These are phyloP conservation scores for Cutaneotrichosporon sp. DNA, from an alignment of 1,284 basidiomycete species.

Conservation along the genomic window DNA sequence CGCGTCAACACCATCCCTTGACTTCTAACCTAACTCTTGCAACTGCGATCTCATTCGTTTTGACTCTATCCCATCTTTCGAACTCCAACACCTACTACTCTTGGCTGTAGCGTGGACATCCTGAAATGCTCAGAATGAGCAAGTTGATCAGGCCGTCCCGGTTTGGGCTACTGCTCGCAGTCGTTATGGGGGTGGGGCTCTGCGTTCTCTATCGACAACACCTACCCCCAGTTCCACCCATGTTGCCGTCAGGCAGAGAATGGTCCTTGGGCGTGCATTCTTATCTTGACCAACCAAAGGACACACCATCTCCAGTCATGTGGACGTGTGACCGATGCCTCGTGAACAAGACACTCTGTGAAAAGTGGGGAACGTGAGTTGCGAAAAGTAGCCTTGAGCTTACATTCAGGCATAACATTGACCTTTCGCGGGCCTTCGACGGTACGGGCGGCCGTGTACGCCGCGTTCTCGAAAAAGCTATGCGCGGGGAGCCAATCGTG, in stretches of 20 bases:
- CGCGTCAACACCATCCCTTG: too few relatives aligned
- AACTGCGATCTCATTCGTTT: too few relatives aligned
- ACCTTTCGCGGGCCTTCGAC: slow-evolving; percentile 3
- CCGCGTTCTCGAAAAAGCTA: slow-evolving; percentile 73
- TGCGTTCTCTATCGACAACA: not conserved
- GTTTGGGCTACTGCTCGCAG: not conserved
- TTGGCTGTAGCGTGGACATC: too few relatives aligned
- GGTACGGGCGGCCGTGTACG: slow-evolving; percentile 79
- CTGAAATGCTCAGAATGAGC: not conserved
- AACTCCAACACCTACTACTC: too few relatives aligned
- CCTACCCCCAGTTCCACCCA: not conserved
- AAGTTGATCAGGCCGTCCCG: not conserved
- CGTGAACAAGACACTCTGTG: not conserved
- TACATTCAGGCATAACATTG: slow-evolving; percentile 1
- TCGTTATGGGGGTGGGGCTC: not conserved
- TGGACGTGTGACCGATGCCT: slow-evolving; percentile 2
- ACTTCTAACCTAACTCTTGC: too few relatives aligned
- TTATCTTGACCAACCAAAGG: not conserved
- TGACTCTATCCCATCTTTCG: too few relatives aligned
- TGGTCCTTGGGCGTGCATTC: not conserved
- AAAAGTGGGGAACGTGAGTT: slow-evolving; percentile 6
- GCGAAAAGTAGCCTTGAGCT: too few relatives aligned
- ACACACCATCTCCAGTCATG: not conserved
- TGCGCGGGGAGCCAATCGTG: slow-evolving; percentile 79
- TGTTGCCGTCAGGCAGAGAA: not conserved